Conservation (phyloP, 176 grass and related monocot genomes). For the Cenchrus purpureus region DNA sequence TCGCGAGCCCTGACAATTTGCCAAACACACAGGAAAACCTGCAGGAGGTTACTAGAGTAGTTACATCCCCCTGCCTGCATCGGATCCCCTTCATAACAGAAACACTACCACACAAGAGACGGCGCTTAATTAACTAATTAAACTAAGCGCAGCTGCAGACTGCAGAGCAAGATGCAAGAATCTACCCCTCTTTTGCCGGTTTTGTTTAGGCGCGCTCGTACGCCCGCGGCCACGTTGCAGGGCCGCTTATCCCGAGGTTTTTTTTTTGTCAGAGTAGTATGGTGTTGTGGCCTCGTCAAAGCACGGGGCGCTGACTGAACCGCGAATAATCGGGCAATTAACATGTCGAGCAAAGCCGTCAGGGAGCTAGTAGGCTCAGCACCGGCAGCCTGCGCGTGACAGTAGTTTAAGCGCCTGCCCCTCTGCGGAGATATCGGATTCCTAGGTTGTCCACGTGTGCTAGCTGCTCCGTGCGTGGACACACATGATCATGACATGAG, state of each 20-base stretch:
- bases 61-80: conserved; percentile 29
- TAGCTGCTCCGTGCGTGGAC: not conserved
- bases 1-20: conserved; percentile 12
- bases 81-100: conserved; percentile 41
- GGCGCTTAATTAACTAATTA: not conserved
- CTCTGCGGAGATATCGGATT: not conserved
- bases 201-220: not conserved
- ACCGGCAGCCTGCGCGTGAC: conserved; percentile 23
- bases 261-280: not conserved
- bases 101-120: not conserved
- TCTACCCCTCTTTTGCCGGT: not conserved
- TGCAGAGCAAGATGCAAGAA: not conserved
- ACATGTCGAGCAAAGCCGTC: not conserved
- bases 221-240: conserved; percentile 34
- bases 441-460: conserved; percentile 44
- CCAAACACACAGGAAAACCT: not conserved
- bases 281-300: not conserved
- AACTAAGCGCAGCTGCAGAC: not conserved
- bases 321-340: conserved; percentile 39
- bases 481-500: conserved; percentile 11
- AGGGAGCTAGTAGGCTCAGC: not conserved
- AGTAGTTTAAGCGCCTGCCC: conserved; percentile 26
- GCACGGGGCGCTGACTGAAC: not conserved
- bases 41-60: not conserved
- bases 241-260: conserved; percentile 38